Percentiles rank a stretch among this genome's conserved stretches.
Evolutionary conservation across 2,329 filamentous ascomycete genomes (phyloP).

Genomic region (Lecanoromycetidae sp.): DNA sequence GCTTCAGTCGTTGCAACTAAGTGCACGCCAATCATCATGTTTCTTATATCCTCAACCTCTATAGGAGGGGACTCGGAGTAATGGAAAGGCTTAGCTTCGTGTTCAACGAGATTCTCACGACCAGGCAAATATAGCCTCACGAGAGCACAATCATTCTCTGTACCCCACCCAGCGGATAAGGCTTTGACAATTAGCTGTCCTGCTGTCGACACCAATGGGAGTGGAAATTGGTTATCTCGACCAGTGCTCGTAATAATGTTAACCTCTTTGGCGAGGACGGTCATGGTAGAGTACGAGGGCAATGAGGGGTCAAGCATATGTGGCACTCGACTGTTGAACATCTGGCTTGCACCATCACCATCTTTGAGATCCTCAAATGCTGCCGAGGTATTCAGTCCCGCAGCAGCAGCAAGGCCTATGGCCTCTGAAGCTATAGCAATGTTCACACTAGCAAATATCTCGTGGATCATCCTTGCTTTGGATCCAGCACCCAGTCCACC

Average conservation of each 20-base stretch:
- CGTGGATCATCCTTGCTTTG: slow-evolving; percentile 47
- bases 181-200: slow-evolving; percentile 9
- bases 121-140: slow-evolving; percentile 12
- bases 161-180: slow-evolving; percentile 8
- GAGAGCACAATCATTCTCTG: slow-evolving; percentile 15
- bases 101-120: background rate
- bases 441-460: slow-evolving; percentile 47
- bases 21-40: slow-evolving; percentile 12
- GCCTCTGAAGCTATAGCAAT: slow-evolving; percentile 41
- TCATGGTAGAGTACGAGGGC: slow-evolving; percentile 27
- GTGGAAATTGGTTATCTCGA: background rate
- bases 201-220: slow-evolving; percentile 10
- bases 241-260: slow-evolving; percentile 11
- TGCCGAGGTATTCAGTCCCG: slow-evolving; percentile 38
- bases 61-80: too few relatives aligned
- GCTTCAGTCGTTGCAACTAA: slow-evolving; percentile 10
- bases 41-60: background rate
- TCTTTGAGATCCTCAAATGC: slow-evolving; percentile 16
- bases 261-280: slow-evolving; percentile 17
- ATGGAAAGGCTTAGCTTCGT: background rate
- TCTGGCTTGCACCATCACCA: slow-evolving; percentile 36
- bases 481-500: slow-evolving; percentile 43
- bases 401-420: slow-evolving; percentile 43
- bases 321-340: slow-evolving; percentile 45
- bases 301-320: slow-evolving; percentile 42